These are phyloP conservation scores for Penicillium sp. DNA, from an alignment of 2,329 filamentous ascomycete species.

Conservation along the genomic window DNA sequence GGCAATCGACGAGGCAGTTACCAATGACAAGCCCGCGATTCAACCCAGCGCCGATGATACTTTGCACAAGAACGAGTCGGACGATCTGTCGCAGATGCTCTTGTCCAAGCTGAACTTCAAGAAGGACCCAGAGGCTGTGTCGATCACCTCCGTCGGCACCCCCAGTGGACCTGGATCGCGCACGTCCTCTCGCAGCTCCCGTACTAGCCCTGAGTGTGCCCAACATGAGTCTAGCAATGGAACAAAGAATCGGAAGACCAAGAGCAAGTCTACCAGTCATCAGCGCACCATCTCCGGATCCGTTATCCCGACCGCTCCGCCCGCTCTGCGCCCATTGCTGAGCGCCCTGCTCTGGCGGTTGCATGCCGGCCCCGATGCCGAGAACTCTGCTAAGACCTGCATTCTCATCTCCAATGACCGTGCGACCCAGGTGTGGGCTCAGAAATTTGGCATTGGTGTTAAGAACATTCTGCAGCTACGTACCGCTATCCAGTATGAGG, in stretches of 20 bases:
- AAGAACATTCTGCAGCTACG: constrained; percentile 50
- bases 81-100: constrained; percentile 48
- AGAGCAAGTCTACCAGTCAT: constrained; percentile 25
- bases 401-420: constrained; percentile 47
- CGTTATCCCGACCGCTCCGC: constrained; percentile 39
- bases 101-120: constrained; percentile 49
- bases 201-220: constrained; percentile 45
- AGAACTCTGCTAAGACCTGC: constrained; percentile 35
- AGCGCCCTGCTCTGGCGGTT: constrained; percentile 48
- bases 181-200: constrained; percentile 45
- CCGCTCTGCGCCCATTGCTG: constrained; percentile 42
- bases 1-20: constrained; percentile 17
- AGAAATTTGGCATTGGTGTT: constrained; percentile 47
- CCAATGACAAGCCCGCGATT: constrained; percentile 16
- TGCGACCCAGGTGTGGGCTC: constrained; percentile 44
- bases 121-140: constrained; percentile 39
- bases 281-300: constrained; percentile 34
- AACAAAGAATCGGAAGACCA: constrained; percentile 22
- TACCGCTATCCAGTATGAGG: constrained; percentile 47
- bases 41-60: constrained; percentile 19
- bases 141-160: constrained; percentile 42
- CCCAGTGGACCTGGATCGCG: constrained; percentile 44
- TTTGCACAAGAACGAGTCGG: constrained; percentile 19
- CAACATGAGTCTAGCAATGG: constrained; percentile 26
- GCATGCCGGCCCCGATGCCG: constrained; percentile 34